Evolutionary conservation across 73 alveolate genomes (phyloP), one percentile per base, ranked within the genome.

Genomic region (Diophrys sp.): DNA sequence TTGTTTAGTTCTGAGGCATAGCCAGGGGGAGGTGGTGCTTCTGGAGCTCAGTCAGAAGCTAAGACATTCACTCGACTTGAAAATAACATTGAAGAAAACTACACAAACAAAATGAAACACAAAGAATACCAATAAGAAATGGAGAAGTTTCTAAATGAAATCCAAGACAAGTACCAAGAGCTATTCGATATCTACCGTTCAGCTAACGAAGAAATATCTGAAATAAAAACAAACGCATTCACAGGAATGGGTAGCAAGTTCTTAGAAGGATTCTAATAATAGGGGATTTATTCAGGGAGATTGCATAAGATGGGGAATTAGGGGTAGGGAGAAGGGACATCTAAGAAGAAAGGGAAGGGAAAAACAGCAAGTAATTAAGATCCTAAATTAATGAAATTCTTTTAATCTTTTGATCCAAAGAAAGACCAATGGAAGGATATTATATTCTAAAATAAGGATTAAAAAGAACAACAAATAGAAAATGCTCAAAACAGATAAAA

Each of bases 191-290:
- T 5, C 24, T 68, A 2, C 29, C 23, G 75, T 25, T 11, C 31
- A 26, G 62, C 62, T 44, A 44, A 44, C 5, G 75, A 68, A 5
- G 75, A 68, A 68, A 2, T 68, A 23, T 25, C 2, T 25, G 75
- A 68, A 2, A 29, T 68, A 2, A 2, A 23, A 2, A 2, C 1
- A 28, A 68, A 68, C 54, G 75, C 75, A 23, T 68, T 23, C 54
- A 25, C 75, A 2, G 75, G 75, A 23, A 62, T 62, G 72, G 72
- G 72, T 14, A 11, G 30, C 25, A 62, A 62, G 28, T 27, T 62
- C 18, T 23, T 2, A 23, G 11, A 2, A 62, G 14, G 31, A 2
- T 11, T 62, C 25, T 23, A 2, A 27, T 2, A 2, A 2, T 62
- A 62, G 72, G 18, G 25, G 11, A 62, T 62, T 23, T 31, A 23